Conservation (phyloP, 2,329 filamentous ascomycete species). For the Geosmithia putterillii region DNA sequence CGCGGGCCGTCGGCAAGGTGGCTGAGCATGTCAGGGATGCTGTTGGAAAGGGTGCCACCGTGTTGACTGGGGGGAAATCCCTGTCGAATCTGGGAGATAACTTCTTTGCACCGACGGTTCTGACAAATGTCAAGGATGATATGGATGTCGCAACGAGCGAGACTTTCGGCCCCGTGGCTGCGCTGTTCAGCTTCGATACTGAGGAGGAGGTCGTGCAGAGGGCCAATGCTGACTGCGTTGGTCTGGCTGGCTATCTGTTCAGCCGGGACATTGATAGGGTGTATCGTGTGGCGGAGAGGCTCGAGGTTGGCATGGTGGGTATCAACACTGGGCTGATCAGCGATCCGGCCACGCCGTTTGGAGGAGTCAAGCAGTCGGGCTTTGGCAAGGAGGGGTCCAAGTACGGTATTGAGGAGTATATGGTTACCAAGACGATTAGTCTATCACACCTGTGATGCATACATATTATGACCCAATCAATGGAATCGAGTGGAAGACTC, state of each 20-base stretch:
- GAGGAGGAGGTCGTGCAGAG: constrained; percentile 18
- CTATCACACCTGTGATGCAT: too few relatives aligned
- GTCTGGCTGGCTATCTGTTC: constrained; percentile 13
- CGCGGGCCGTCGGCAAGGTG: constrained; percentile 47
- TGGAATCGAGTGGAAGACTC: too few relatives aligned
- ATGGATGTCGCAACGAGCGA: constrained; percentile 6
- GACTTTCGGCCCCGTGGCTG: constrained; percentile 8
- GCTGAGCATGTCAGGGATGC: constrained; percentile 46
- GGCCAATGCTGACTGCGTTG: constrained; percentile 18
- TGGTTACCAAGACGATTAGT: constrained; percentile 1
- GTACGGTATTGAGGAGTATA: constrained; percentile 29
- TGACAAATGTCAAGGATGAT: constrained; percentile 31
- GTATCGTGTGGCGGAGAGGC: constrained; percentile 26
- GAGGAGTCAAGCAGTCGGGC: constrained; percentile 27
- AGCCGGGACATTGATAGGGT: constrained; percentile 12
- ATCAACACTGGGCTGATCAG: constrained; percentile 24
- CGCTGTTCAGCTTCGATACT: constrained; percentile 8
- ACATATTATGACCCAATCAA: too few relatives aligned
- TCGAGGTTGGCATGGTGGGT: constrained; percentile 56
- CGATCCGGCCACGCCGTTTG: constrained; percentile 17
- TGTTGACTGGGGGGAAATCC: constrained; percentile 34
- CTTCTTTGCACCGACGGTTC: constrained; percentile 60
- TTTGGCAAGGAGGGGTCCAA: constrained; percentile 30
- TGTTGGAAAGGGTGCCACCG: constrained; percentile 46
- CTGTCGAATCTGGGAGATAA: constrained; percentile 44